Percentiles rank a stretch among this genome's conserved stretches.
Evolutionary conservation across 805 yeast genomes (phyloP).

Genomic region (Millerozyma acaciae): DNA sequence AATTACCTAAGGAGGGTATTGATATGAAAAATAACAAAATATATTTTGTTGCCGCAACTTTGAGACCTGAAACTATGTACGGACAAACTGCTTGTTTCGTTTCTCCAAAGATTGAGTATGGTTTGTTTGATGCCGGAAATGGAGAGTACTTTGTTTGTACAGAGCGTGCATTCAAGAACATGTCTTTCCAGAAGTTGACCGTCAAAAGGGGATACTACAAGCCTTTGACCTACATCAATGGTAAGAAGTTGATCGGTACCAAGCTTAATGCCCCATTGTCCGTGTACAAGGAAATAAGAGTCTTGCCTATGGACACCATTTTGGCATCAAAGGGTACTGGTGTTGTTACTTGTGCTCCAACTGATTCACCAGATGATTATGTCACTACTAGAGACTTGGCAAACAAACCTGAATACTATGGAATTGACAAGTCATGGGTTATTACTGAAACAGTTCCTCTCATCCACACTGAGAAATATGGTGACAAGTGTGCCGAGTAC

Average conservation of each 20-base stretch:
- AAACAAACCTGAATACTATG: slow-evolving; percentile 87
- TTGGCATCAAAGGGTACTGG: slow-evolving; percentile 96
- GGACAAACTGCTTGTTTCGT: slow-evolving; percentile 98
- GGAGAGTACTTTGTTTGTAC: slow-evolving; percentile 80
- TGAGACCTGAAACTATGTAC: slow-evolving; percentile 98
- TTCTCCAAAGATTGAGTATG: slow-evolving; percentile 89
- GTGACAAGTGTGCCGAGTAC: slow-evolving; percentile 81
- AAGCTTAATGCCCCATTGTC: slow-evolving; percentile 84
- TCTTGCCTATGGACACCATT: slow-evolving; percentile 97
- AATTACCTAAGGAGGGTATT: slow-evolving; percentile 47
- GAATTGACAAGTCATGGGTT: slow-evolving; percentile 85
- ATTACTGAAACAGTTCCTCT: slow-evolving; percentile 67
- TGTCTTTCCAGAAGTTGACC: slow-evolving; percentile 91
- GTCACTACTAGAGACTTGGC: slow-evolving; percentile 80
- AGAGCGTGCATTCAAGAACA: slow-evolving; percentile 93
- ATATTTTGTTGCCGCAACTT: slow-evolving; percentile 89
- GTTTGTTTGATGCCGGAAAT: slow-evolving; percentile 81
- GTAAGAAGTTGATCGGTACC: slow-evolving; percentile 78
- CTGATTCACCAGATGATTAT: slow-evolving; percentile 98
- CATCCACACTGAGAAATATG: slow-evolving; percentile 78
- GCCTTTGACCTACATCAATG: slow-evolving; percentile 57
- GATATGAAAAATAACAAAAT: slow-evolving; percentile 56
- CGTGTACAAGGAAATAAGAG: slow-evolving; percentile 62
- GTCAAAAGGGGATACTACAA: slow-evolving; percentile 79
- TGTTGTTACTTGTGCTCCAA: slow-evolving; percentile 97